Conservation (phyloP, 2,329 filamentous ascomycete species). For the Colletotrichum phormii region DNA sequence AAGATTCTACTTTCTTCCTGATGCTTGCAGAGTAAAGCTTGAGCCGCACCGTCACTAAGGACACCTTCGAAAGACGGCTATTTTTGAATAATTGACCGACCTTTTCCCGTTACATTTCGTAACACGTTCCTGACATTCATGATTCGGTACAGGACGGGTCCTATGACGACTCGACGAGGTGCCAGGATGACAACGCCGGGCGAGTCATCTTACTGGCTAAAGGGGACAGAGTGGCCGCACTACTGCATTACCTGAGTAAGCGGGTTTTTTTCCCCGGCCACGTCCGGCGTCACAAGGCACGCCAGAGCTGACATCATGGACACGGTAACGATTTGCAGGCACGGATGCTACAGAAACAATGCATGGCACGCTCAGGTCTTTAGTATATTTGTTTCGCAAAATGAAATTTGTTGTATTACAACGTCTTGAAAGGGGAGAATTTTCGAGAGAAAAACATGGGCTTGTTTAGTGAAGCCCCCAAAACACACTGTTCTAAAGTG, state of each 20-base stretch:
- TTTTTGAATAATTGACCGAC: not conserved
- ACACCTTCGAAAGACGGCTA: not conserved
- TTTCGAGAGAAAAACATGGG: constrained; percentile 22
- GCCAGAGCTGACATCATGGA: constrained; percentile 16
- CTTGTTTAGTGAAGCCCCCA: constrained; percentile 22
- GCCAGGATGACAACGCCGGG: constrained; percentile 14
- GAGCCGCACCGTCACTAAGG: not conserved
- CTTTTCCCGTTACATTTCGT: not conserved
- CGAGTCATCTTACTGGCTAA: constrained; percentile 24
- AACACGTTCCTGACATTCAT: not conserved
- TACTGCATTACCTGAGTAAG: constrained; percentile 11
- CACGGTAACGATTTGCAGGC: not conserved
- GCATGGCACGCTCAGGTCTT: too few relatives aligned
- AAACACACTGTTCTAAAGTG: constrained; percentile 41
- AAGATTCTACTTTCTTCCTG: not conserved
- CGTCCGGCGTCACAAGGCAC: not conserved
- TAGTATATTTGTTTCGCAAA: not conserved
- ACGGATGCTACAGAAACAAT: not conserved
- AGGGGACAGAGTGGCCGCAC: constrained; percentile 2
- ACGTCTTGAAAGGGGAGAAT: constrained; percentile 33
- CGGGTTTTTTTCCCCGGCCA: not conserved
- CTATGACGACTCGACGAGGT: not conserved
- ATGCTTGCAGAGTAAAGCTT: not conserved
- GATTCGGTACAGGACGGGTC: not conserved
- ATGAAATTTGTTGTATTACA: constrained; percentile 24